Conservation (phyloP, 176 grass and related monocot species). For the Oryza rufipogon region DNA sequence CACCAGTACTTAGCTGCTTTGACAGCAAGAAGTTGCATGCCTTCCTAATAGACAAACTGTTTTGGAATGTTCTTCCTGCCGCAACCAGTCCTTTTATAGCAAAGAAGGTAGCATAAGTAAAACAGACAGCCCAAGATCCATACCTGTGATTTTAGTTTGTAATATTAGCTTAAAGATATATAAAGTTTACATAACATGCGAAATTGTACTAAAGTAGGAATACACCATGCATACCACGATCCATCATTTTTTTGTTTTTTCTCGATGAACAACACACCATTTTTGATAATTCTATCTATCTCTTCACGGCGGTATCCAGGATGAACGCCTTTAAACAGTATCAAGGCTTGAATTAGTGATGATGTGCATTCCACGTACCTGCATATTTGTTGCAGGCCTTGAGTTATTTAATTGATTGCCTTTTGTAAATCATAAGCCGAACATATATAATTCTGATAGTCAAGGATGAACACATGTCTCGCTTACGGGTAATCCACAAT, state of each 20-base stretch:
- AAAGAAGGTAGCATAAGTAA: background rate
- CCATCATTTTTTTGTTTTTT: background rate
- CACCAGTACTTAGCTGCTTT: background rate
- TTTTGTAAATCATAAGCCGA: too few relatives aligned
- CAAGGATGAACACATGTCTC: too few relatives aligned
- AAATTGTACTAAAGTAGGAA: background rate
- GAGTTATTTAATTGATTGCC: too few relatives aligned
- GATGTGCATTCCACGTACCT: background rate
- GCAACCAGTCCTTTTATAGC: background rate
- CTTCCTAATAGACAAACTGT: background rate
- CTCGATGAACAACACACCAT: background rate
- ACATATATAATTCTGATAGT: too few relatives aligned
- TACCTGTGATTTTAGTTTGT: background rate
- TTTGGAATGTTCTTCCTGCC: background rate
- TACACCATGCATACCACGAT: background rate
- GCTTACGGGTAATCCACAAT: too few relatives aligned
- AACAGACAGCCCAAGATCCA: background rate
- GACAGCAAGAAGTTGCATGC: background rate
- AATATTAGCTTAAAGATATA: too few relatives aligned
- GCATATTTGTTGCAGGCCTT: background rate
- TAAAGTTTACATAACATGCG: too few relatives aligned
- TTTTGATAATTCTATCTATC: background rate
- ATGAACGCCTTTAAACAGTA: background rate
- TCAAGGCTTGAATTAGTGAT: background rate
- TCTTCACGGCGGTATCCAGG: background rate